Conservation (phyloP, 1,284 basidiomycete genomes). For the Fomitopsis betulina region DNA sequence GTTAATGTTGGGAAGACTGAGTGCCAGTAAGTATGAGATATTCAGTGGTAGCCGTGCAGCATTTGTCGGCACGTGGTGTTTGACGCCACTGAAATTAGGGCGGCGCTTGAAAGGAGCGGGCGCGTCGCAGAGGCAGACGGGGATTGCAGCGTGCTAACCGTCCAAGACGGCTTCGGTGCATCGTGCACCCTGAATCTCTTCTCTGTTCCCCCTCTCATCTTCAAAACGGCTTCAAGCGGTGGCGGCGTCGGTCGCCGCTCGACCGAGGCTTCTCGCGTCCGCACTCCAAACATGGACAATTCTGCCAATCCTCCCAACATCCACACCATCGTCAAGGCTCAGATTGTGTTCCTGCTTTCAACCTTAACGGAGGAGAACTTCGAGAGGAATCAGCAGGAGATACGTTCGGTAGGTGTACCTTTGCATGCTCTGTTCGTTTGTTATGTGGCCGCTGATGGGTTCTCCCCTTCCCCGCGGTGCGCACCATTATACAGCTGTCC, state of each 20-base stretch:
- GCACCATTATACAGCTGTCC: slow-evolving; percentile 58
- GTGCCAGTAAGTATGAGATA: no score
- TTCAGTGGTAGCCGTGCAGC: not conserved
- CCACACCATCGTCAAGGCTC: slow-evolving; percentile 79
- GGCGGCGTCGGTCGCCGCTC: slow-evolving; percentile 68
- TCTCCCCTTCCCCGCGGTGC: not conserved
- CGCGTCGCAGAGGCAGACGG: slow-evolving; percentile 18
- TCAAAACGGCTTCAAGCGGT: slow-evolving; percentile 71
- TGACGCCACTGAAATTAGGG: slow-evolving; percentile 10
- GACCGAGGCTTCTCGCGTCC: slow-evolving; percentile 71
- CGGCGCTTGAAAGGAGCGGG: slow-evolving; percentile 19
- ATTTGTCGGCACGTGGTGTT: not conserved
- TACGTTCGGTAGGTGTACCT: slow-evolving; percentile 71
- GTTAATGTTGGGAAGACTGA: not conserved
- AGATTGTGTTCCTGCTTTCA: slow-evolving; percentile 91
- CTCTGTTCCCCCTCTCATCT: slow-evolving; percentile 28
- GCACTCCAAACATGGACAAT: slow-evolving; percentile 56
- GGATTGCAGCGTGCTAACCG: slow-evolving; percentile 25
- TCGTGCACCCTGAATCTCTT: slow-evolving; percentile 28
- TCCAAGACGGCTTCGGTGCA: slow-evolving; percentile 30
- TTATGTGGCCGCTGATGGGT: slow-evolving; percentile 5
- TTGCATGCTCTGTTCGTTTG: slow-evolving; percentile 1
- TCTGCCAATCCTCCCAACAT: slow-evolving; percentile 50
- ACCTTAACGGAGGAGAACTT: slow-evolving; percentile 95
- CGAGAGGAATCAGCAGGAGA: slow-evolving; percentile 86